Base-by-base conservation (phyloP, 2,329 filamentous ascomycete species). In the Beauveria scarabaeidicola region DNA sequence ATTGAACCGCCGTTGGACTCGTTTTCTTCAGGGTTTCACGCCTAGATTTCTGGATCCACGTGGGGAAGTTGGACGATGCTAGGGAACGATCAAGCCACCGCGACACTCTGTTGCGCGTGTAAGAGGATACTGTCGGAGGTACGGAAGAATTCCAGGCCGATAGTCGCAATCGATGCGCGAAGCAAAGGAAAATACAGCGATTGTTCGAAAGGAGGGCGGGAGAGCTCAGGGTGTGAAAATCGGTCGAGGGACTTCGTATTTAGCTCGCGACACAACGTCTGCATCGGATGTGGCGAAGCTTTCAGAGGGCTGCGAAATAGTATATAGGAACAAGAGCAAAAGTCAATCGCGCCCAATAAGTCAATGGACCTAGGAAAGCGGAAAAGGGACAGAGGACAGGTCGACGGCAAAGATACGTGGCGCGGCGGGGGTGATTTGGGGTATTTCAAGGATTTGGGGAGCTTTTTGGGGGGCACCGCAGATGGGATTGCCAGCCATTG, bases 401-500 rank as follows among this genome's bases (percentile, higher is more conserved):
- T 27, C 38, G 29, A 54, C 21, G 7, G 7, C 38, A 29, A 23
- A 19, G 7, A 9, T 9, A 41, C 5, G 38, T 47, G 25, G 17
- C 36, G 38, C 7, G 25, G 55, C 38, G 55, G 55, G 54, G 55
- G 38, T n/a, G 51, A 1, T 7, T n/a, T n/a, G 47, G 36, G 21
- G 55, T 58, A 52, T 58, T 58, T 58, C 47, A 58, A 58, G 47
- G 38, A 38, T 25, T 44, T 27, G 55, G 44, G 29, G 43, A 36
- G 11, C 11, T 6, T 11, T 29, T 36, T 13, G 11, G 32, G 32
- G 32, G 32, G 32, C 32, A 23, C 19, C 19, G 41, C 11, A 41
- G 40, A 41, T 57, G 32, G 52, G 21, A 50, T 57, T 58, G 46
- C 38, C 53, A 48, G 53, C 29, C n/a, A 15, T n/a, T 11, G 7